These are phyloP conservation scores for Mortierella claussenii DNA, from an alignment of 192 early-diverging fungal species.

Conservation along the genomic window DNA sequence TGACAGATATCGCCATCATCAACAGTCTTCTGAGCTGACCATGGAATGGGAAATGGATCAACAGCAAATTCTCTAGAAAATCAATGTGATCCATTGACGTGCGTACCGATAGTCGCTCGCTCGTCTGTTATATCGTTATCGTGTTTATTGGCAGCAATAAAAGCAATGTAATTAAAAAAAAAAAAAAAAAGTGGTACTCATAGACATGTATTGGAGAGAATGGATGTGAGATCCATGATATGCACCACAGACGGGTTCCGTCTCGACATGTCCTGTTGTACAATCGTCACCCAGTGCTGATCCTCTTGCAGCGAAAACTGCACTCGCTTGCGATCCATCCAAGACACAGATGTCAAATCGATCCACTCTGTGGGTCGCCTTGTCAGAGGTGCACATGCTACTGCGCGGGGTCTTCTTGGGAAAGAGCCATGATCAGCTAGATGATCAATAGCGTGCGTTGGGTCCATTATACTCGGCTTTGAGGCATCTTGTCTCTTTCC, in stretches of 20 bases:
- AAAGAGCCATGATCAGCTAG: no score
- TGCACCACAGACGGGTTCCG: conserved; percentile 5
- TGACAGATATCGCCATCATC: not conserved
- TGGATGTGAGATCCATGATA: conserved; percentile 15
- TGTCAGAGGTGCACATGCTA: not conserved
- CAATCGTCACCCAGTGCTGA: conserved; percentile 15
- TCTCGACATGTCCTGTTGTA: conserved; percentile 7
- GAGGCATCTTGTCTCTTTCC: no score
- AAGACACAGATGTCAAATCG: conserved; percentile 20
- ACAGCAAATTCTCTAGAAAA: not conserved
- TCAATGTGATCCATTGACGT: no score
- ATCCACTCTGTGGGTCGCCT: conserved; percentile 12
- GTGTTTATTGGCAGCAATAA: no score
- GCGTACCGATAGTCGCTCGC: no score
- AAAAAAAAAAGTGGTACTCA: no score
- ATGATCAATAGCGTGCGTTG: no score
- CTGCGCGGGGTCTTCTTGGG: no score
- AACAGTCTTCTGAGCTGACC: not conserved
- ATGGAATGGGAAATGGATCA: conserved; percentile 6
- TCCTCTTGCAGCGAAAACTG: conserved; percentile 12
- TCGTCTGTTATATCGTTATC: no score
- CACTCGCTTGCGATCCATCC: conserved; percentile 14
- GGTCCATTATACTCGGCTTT: no score
- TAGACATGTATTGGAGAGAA: conserved; percentile 7
- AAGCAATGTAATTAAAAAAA: not conserved